Percentiles rank a stretch among this genome's conserved stretches.
phyloP scores from a whole-genome alignment of 371 early-diverging fungal species.

The Circinella minor region DNA sequence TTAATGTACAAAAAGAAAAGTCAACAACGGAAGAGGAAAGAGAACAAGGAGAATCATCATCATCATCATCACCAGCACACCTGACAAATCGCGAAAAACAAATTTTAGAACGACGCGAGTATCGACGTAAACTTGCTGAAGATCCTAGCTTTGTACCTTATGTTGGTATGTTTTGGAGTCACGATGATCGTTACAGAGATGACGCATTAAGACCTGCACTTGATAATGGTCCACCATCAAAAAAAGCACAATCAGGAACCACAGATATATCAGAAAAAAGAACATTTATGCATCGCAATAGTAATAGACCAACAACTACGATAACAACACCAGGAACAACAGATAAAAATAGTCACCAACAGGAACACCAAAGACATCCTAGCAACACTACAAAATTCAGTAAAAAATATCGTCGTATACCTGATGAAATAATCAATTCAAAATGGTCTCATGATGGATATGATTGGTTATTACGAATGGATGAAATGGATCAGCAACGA shows the following conservation, averaged over 20 bases:
- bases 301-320: background rate
- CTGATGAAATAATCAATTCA: conserved; percentile 29
- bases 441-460: conserved; percentile 52
- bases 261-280: background rate
- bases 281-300: background rate
- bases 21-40: background rate
- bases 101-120: conserved; percentile 56
- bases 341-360: conserved; percentile 28
- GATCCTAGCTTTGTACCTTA: conserved; percentile 67
- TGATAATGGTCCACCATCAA: background rate
- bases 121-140: conserved; percentile 57
- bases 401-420: conserved; percentile 5
- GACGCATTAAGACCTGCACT: conserved; percentile 32
- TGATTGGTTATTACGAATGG: conserved; percentile 39
- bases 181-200: conserved; percentile 61
- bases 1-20: background rate
- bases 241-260: no score
- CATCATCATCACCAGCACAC: background rate
- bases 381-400: background rate
- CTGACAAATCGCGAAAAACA: conserved; percentile 37
- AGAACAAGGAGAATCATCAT: background rate
- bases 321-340: background rate
- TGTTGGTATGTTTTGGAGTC: conserved; percentile 63
- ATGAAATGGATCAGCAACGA: conserved; percentile 33
- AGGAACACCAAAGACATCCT: background rate